Conservation (phyloP, 768 basidiomycete species). For the Lyophyllum semitale region DNA sequence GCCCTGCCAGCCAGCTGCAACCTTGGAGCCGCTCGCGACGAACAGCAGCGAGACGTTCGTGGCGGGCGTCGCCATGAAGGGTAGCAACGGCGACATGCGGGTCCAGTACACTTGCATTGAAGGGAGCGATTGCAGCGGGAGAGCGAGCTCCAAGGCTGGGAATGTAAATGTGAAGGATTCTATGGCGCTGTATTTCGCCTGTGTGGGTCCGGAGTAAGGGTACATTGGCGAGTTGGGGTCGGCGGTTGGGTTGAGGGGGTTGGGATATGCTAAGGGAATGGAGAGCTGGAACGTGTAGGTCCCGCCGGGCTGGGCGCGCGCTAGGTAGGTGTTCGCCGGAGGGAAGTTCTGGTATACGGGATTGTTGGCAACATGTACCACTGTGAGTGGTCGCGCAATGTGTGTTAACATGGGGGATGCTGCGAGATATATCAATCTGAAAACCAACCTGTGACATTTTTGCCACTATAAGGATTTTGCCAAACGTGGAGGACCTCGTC, state of each 20-base stretch:
- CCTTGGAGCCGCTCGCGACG: constrained; percentile 10
- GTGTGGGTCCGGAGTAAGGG: constrained; percentile 14
- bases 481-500: constrained; percentile 19
- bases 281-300: constrained; percentile 14
- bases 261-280: constrained; percentile 20
- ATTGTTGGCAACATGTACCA: constrained; percentile 20
- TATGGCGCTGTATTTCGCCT: constrained; percentile 18
- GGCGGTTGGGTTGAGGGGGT: constrained; percentile 18
- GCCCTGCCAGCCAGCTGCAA: constrained; percentile 1
- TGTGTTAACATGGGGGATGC: neutral
- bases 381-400: neutral
- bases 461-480: constrained; percentile 17
- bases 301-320: constrained; percentile 14
- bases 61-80: constrained; percentile 16
- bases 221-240: constrained; percentile 14
- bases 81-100: constrained; percentile 12
- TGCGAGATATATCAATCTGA: no score
- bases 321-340: constrained; percentile 2
- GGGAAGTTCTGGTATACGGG: constrained; percentile 20
- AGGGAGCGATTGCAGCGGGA: constrained; percentile 2
- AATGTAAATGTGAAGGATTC: constrained; percentile 21
- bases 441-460: constrained; percentile 18
- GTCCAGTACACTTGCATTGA: constrained; percentile 18
- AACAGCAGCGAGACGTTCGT: constrained; percentile 9
- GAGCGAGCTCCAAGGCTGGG: constrained; percentile 5